A percentile compares a stretch with the other conserved stretches of the same genome.
Evolutionary conservation across 2,329 filamentous ascomycete species (phyloP).

Genomic region (Sclerotinia glacialis): DNA sequence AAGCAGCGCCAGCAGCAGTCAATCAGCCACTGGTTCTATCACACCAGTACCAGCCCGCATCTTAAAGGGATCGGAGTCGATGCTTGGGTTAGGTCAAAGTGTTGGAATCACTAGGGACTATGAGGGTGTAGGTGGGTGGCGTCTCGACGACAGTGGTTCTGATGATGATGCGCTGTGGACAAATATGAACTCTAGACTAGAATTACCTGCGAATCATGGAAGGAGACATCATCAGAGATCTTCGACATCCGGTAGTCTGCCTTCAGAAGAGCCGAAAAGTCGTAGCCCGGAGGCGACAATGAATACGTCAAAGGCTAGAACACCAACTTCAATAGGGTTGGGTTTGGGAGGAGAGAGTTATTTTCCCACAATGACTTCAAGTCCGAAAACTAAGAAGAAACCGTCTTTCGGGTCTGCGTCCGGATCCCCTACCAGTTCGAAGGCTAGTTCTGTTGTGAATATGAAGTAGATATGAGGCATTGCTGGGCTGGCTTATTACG

Average conservation of each 20-base stretch:
- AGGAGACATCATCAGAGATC: constrained; percentile 47
- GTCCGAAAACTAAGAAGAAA: constrained; percentile 27
- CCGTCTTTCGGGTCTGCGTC: constrained; percentile 24
- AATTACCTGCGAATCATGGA: constrained; percentile 47
- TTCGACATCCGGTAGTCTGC: constrained; percentile 33
- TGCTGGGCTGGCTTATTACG: constrained; percentile 13
- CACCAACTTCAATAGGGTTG: constrained; percentile 42
- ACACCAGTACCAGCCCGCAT: constrained; percentile 33
- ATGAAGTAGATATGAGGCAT: constrained; percentile 32
- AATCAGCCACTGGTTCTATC: constrained; percentile 29
- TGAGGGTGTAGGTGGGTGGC: constrained; percentile 59
- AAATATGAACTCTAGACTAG: constrained; percentile 52
- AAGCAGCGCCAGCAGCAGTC: constrained; percentile 37
- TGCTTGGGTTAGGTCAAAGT: constrained; percentile 46
- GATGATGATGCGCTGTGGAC: constrained; percentile 48
- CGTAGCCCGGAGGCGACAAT: constrained; percentile 39
- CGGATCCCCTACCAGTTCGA: constrained; percentile 33
- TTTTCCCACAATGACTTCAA: constrained; percentile 27
- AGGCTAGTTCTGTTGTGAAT: constrained; percentile 30
- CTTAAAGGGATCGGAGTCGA: constrained; percentile 26
- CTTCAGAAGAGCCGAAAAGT: constrained; percentile 27
- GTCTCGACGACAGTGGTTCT: constrained; percentile 42
- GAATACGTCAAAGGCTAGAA: constrained; percentile 51
- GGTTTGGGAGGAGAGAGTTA: constrained; percentile 26
- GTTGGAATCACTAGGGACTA: constrained; percentile 55